These are phyloP conservation scores for Pezicula carpinea DNA, from an alignment of 2,329 filamentous ascomycete genomes.

Conservation along the genomic window DNA sequence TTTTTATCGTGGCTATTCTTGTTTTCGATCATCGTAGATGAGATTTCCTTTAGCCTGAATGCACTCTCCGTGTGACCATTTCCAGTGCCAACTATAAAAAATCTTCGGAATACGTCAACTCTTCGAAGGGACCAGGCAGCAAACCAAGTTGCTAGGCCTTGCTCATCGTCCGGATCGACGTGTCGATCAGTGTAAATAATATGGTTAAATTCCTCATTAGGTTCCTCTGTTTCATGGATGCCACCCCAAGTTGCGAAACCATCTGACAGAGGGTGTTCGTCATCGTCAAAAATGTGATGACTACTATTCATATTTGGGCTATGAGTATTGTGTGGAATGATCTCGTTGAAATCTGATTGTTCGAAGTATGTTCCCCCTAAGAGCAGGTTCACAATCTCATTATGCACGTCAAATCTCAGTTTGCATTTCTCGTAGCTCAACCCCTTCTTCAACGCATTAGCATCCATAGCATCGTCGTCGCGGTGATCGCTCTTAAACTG, in stretches of 20 bases:
- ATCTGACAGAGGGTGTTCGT: constrained; percentile 9
- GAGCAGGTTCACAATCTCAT: constrained; percentile 11
- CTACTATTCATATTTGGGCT: not conserved
- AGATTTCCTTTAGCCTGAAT: not conserved
- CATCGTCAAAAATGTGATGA: constrained; percentile 4
- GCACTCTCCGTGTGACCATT: not conserved
- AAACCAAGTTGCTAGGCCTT: constrained; percentile 60
- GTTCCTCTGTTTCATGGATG: constrained; percentile 8
- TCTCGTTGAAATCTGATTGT: too few relatives aligned
- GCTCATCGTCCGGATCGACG: constrained; percentile 56
- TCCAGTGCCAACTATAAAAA: constrained; percentile 45
- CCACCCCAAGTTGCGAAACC: constrained; percentile 11
- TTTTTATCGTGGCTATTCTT: too few relatives aligned
- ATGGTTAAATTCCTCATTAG: constrained; percentile 29
- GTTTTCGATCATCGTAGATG: not conserved
- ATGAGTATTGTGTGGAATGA: too few relatives aligned
- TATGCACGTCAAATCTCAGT: constrained; percentile 17
- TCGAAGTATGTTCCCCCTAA: not conserved
- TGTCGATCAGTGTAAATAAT: constrained; percentile 41
- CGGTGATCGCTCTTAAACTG: constrained; percentile 13
- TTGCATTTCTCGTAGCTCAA: constrained; percentile 21
- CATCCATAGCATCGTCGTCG: constrained; percentile 20
- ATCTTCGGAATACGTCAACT: constrained; percentile 47
- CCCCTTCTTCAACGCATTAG: constrained; percentile 15
- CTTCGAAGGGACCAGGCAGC: constrained; percentile 50